These are phyloP conservation scores for Melanomma pulvis-pyrius DNA, from an alignment of 495 filamentous ascomycete species.

Conservation along the genomic window DNA sequence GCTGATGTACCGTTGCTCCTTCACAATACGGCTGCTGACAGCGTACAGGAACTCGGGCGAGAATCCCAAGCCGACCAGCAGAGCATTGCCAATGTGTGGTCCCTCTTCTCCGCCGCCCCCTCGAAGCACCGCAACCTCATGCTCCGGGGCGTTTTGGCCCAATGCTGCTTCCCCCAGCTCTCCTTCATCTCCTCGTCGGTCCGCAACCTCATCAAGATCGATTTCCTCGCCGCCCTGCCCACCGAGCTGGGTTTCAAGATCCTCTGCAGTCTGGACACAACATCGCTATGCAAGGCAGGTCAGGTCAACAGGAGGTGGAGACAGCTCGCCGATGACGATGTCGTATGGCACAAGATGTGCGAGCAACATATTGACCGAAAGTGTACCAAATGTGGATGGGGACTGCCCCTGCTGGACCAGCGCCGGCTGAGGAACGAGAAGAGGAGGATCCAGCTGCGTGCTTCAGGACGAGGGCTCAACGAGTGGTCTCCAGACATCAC, in stretches of 20 bases:
- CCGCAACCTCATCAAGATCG: slow-evolving; percentile 90
- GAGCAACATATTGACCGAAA: slow-evolving; percentile 97
- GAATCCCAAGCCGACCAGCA: slow-evolving; percentile 84
- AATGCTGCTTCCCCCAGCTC: slow-evolving; percentile 96
- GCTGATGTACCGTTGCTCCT: slow-evolving; percentile 37
- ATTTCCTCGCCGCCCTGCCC: slow-evolving; percentile 87
- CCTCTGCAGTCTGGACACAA: slow-evolving; percentile 87
- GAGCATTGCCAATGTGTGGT: slow-evolving; percentile 95
- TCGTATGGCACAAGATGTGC: slow-evolving; percentile 99
- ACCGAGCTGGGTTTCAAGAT: slow-evolving; percentile 92
- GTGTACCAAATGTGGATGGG: slow-evolving; percentile 97
- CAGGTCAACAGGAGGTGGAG: slow-evolving; percentile 92
- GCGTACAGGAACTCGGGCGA: slow-evolving; percentile 71
- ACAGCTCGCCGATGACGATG: slow-evolving; percentile 87
- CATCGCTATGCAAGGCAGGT: slow-evolving; percentile 94
- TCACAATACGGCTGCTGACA: slow-evolving; percentile 26
- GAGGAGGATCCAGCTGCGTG: slow-evolving; percentile 76
- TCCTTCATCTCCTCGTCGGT: slow-evolving; percentile 86
- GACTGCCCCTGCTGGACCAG: slow-evolving; percentile 83
- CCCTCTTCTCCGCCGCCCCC: slow-evolving; percentile 92
- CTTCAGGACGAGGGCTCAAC: slow-evolving; percentile 57
- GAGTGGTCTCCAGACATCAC: slow-evolving; percentile 58
- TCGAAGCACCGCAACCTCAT: slow-evolving; percentile 92
- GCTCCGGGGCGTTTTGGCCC: slow-evolving; percentile 89
- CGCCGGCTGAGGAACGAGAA: slow-evolving; percentile 87